Evolutionary conservation across 2,329 filamentous ascomycete species (phyloP), one percentile per base, ranked within the genome.

Genomic region (Cladosporium sp.): DNA sequence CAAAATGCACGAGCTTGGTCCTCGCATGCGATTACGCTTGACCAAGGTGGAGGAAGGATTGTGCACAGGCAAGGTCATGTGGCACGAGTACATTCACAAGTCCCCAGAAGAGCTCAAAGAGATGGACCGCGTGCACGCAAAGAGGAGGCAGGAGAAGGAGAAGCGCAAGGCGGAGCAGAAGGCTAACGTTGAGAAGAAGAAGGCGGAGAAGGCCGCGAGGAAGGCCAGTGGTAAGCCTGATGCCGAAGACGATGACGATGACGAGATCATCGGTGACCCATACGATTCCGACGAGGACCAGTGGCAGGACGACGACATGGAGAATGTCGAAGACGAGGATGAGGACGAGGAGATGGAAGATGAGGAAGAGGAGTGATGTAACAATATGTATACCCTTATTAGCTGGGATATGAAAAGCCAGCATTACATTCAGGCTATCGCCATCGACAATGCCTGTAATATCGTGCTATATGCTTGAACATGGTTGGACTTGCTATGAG

Each of bases 1-100:
- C 20, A 97, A 96, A 72, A 80, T 99, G 6, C 87, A 96, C 3
- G 94, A 99, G 75, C 78, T 99, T 0, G 94, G 94, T 0, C 94
- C 94, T 1, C 85, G 94, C 56, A 88, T 99, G 88, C 88, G 85
- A 61, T 78, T 99, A 40, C 86, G 93, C 34, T 80, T 99, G 75
- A 92, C 91, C 58, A 99, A 99, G 78, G 92, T 99, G 4, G 94
- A 99, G 71, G 94, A 99, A 67, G 94, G 93, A 1, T 76, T 97
- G 6, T 97, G 92, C 68, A 83, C 84, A 25, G 94, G 94, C 51
- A 94, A 91, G 72, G 84, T 96, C 59, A 90, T 99, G 89, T 99
- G 94, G 94, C 94, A 99, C 74, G 92, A 97, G 72, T 95, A 91
- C 71, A 86, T 97, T 55, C 84, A 88, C 71, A 99, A 99, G 81